A percentile compares a stretch with the other conserved stretches of the same genome.
phyloP scores from a whole-genome alignment of 2,329 filamentous ascomycete genomes.

The Hypoxylon sp. region DNA sequence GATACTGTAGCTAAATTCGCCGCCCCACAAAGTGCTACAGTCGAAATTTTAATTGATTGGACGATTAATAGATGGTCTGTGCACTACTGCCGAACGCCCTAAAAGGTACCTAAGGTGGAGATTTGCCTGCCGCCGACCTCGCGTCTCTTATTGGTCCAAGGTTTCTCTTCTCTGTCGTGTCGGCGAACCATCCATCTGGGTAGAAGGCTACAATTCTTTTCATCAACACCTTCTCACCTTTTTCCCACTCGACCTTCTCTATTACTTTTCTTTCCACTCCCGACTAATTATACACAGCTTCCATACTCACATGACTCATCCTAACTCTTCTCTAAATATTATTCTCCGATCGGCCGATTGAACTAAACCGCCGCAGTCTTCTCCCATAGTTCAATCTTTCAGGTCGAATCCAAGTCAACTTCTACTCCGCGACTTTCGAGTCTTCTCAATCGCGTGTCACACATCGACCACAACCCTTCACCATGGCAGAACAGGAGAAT shows the following conservation, averaged over 20 bases:
- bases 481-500: slow-evolving; percentile 85
- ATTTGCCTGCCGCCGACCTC: slow-evolving; percentile 35
- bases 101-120: slow-evolving; percentile 19
- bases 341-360: slow-evolving; percentile 23
- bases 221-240: slow-evolving; percentile 29
- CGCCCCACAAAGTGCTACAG: slow-evolving; percentile 9
- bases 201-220: slow-evolving; percentile 48
- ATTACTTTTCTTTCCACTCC: slow-evolving; percentile 1
- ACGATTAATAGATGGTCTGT: slow-evolving; percentile 8
- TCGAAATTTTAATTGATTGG: slow-evolving; percentile 12
- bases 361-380: slow-evolving; percentile 13
- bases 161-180: slow-evolving; percentile 31
- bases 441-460: slow-evolving; percentile 25
- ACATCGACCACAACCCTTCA: slow-evolving; percentile 48
- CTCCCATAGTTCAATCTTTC: slow-evolving; percentile 10
- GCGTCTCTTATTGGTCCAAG: slow-evolving; percentile 46
- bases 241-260: neutral
- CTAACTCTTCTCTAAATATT: neutral
- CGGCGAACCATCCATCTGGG: slow-evolving; percentile 11
- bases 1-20: slow-evolving; percentile 5
- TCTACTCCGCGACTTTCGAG: slow-evolving; percentile 23
- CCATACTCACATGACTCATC: slow-evolving; percentile 1
- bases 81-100: slow-evolving; percentile 3
- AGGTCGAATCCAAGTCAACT: slow-evolving; percentile 37
- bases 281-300: neutral